Conservation (phyloP, 1,284 basidiomycete genomes). For the Phlebopus sp. region DNA sequence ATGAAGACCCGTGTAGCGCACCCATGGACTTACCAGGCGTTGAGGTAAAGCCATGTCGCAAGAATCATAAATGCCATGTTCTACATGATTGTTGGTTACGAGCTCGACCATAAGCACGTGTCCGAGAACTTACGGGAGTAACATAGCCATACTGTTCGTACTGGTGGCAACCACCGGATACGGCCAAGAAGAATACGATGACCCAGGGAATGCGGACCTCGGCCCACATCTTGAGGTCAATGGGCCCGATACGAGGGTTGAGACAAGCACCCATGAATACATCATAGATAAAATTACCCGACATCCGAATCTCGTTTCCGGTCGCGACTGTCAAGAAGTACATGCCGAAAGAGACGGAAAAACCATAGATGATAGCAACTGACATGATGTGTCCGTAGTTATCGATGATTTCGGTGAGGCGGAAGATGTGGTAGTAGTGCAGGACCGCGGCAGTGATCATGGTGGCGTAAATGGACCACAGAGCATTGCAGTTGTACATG, state of each 20-base stretch:
- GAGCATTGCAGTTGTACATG: conserved; percentile 96
- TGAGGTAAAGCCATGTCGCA: conserved; percentile 94
- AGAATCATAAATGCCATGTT: conserved; percentile 98
- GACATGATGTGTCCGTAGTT: conserved; percentile 97
- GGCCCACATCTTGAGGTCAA: conserved; percentile 99
- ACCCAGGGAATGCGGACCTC: conserved; percentile 99
- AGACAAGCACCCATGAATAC: conserved; percentile 95
- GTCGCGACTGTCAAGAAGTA: conserved; percentile 78
- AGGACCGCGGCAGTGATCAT: conserved; percentile 75
- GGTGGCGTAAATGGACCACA: conserved; percentile 85
- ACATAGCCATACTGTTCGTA: conserved; percentile 92
- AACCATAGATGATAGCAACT: conserved; percentile 91
- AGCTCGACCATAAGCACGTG: background rate
- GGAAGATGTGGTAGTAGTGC: conserved; percentile 84
- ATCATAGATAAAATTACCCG: conserved; percentile 91
- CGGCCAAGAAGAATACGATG: conserved; percentile 88
- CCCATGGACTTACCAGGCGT: conserved; percentile 73
- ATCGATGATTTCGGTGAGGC: conserved; percentile 93
- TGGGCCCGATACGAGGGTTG: conserved; percentile 90
- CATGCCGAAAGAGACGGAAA: conserved; percentile 74
- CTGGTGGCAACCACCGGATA: conserved; percentile 94
- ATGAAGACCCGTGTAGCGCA: background rate
- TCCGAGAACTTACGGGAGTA: conserved; percentile 63
- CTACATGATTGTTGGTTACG: conserved; percentile 36
- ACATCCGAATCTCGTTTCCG: conserved; percentile 88